phyloP scores from a whole-genome alignment of 2,329 filamentous ascomycete genomes.

The Colletotrichum tropicicola region DNA sequence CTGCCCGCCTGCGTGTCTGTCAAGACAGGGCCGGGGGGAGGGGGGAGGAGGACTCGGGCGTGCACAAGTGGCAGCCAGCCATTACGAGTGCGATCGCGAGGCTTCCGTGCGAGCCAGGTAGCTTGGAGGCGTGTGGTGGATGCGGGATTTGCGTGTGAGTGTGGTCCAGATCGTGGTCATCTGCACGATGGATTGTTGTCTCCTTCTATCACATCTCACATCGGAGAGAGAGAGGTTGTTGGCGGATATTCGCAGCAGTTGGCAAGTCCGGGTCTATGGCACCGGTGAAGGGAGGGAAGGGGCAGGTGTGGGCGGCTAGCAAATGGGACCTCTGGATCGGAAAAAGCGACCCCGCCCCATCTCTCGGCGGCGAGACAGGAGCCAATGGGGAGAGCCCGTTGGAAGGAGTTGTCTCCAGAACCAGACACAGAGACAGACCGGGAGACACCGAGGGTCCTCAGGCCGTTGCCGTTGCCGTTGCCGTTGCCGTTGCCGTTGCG shows the following conservation, averaged over 20 bases:
- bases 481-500: too few species aligned
- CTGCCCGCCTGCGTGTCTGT: neutral
- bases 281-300: constrained; percentile 22
- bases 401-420: constrained; percentile 6
- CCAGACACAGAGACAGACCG: too few species aligned
- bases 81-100: neutral
- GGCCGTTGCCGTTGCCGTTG: too few species aligned
- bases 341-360: constrained; percentile 3
- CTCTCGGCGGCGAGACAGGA: neutral
- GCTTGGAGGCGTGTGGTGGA: neutral
- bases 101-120: neutral
- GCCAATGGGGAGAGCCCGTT: constrained; percentile 14
- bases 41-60: neutral
- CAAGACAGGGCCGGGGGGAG: neutral
- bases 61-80: neutral
- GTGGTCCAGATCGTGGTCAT: neutral
- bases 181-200: constrained; percentile 7
- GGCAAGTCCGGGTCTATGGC: constrained; percentile 28
- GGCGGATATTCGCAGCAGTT: constrained; percentile 29
- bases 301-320: constrained; percentile 12
- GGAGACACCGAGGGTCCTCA: too few species aligned
- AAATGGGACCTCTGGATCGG: constrained; percentile 23
- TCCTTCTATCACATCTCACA: constrained; percentile 23
- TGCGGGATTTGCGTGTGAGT: constrained; percentile 1
- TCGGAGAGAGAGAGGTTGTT: constrained; percentile 19